A percentile compares a stretch with the other conserved stretches of the same genome.
These are phyloP conservation scores for Vitis hybrid DNA, from an alignment of 177 flowering plant genomes.

Conservation along the genomic window DNA sequence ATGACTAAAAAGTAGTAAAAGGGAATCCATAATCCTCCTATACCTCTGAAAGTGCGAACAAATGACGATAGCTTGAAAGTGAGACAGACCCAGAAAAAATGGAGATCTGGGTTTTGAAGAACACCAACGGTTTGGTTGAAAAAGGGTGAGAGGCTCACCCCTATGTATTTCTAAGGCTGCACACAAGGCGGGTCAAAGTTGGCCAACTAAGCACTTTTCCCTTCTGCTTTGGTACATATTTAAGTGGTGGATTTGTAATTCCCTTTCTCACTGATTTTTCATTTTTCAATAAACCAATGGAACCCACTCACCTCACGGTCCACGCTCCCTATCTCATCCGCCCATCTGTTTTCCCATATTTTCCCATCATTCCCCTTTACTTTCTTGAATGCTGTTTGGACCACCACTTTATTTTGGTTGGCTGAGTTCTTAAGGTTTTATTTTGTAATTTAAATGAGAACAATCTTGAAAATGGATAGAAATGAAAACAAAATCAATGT, in stretches of 20 bases:
- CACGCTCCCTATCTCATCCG: background rate
- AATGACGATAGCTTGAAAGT: background rate
- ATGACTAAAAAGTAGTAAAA: background rate
- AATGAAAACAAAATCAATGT: no score
- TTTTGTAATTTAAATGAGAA: background rate
- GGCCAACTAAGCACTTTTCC: background rate
- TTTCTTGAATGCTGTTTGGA: background rate
- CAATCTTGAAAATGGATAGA: no score
- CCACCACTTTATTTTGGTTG: background rate
- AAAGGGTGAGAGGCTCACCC: background rate
- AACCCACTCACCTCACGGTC: background rate
- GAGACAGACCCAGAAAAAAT: background rate
- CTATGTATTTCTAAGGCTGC: background rate
- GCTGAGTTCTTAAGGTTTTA: background rate
- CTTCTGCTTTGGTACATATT: background rate
- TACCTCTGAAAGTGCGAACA: background rate
- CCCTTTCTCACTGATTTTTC: background rate
- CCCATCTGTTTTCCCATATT: background rate
- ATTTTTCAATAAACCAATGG: background rate
- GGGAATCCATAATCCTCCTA: background rate
- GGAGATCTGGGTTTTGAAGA: conserved; percentile 12
- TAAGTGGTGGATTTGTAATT: background rate
- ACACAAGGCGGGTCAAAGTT: background rate
- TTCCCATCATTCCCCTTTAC: background rate
- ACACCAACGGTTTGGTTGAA: background rate